Evolutionary conservation across 345 rosid species (phyloP).

Genomic region (Melaleuca quinquenervia): DNA sequence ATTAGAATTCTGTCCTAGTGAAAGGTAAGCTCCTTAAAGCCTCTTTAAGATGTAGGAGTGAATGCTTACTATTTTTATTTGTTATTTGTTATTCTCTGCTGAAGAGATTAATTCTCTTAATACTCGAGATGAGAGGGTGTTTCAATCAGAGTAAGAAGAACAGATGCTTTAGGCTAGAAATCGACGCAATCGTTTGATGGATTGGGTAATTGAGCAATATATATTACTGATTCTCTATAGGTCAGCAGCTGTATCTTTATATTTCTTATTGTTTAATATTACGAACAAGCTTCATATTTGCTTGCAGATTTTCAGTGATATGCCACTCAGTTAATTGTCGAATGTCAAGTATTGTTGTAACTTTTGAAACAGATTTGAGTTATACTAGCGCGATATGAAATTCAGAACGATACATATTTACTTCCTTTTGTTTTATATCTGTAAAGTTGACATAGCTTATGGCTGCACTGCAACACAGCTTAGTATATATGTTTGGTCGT

Average conservation of each 20-base stretch:
- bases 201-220: background rate
- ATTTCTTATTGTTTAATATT: background rate
- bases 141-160: background rate
- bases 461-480: background rate
- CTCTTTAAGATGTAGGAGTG: background rate
- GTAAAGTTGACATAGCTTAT: background rate
- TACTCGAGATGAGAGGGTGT: background rate
- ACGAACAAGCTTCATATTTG: background rate
- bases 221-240: background rate
- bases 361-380: background rate
- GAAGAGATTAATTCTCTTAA: background rate
- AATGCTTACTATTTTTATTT: background rate
- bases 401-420: background rate
- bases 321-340: background rate
- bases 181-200: background rate
- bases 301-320: background rate
- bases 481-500: background rate
- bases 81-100: background rate
- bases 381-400: background rate
- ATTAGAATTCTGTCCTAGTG: slow-evolving; percentile 75
- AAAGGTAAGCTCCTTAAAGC: slow-evolving; percentile 37
- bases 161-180: background rate
- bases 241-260: background rate
- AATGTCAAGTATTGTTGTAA: background rate
- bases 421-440: background rate